Conservation (phyloP, 768 basidiomycete genomes). For the Tubosaeta sp. region DNA sequence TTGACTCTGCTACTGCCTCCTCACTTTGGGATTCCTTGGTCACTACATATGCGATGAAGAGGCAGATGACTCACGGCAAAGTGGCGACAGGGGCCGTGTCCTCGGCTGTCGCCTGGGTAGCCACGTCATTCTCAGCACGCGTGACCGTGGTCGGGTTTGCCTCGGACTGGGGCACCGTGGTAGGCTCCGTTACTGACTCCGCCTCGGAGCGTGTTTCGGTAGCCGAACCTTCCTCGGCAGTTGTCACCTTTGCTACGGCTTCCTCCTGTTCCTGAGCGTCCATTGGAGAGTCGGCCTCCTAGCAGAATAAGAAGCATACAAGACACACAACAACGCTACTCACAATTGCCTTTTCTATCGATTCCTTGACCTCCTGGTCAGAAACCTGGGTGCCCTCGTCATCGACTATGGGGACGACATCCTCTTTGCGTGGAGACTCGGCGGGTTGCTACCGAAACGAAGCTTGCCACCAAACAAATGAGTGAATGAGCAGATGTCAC, state of each 20-base stretch:
- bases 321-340: conserved; percentile 6
- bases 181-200: not conserved
- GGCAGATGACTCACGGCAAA: conserved; percentile 16
- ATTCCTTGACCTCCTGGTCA: conserved; percentile 29
- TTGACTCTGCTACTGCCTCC: conserved; percentile 3
- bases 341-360: conserved; percentile 24
- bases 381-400: conserved; percentile 30
- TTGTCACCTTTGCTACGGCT: conserved; percentile 5
- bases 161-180: conserved; percentile 1
- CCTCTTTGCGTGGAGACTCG: conserved; percentile 6
- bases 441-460: conserved; percentile 16
- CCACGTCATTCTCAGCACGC: conserved; percentile 1
- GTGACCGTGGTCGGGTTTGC: not conserved
- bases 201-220: not conserved
- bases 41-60: not conserved
- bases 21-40: conserved; percentile 4
- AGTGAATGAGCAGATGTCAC: not conserved
- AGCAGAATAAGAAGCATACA: conserved; percentile 1
- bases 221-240: not conserved
- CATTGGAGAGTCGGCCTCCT: conserved; percentile 32
- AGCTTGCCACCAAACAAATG: not conserved
- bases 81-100: conserved; percentile 3
- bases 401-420: conserved; percentile 18
- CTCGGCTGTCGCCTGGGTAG: conserved; percentile 1
- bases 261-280: conserved; percentile 28